These are phyloP conservation scores for Coelastrella sp. DNA, from an alignment of 139 green algal species.

Conservation along the genomic window DNA sequence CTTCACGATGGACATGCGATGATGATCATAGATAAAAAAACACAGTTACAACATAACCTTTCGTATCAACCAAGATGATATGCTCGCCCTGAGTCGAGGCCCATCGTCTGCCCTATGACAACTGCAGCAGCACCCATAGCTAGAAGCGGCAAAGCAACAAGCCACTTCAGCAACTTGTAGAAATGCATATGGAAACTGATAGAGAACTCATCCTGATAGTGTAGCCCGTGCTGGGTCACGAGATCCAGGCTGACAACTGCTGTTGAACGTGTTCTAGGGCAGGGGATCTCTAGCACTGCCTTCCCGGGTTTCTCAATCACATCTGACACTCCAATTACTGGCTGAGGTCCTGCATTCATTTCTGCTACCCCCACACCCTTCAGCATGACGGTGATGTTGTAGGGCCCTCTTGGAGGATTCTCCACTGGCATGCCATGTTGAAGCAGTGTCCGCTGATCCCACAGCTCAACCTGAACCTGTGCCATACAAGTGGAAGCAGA, in stretches of 20 bases:
- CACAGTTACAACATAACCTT: background rate
- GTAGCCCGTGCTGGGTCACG: slow-evolving; percentile 66
- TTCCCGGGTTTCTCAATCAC: slow-evolving; percentile 72
- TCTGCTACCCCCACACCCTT: slow-evolving; percentile 77
- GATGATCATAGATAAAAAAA: too few relatives aligned
- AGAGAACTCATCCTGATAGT: slow-evolving; percentile 87
- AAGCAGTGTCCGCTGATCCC: slow-evolving; percentile 57
- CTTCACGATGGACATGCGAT: too few relatives aligned
- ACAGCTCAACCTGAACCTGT: slow-evolving; percentile 58
- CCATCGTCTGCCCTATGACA: slow-evolving; percentile 12
- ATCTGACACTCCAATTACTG: slow-evolving; percentile 85
- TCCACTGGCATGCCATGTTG: slow-evolving; percentile 49
- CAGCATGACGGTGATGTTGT: slow-evolving; percentile 80
- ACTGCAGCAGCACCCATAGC: slow-evolving; percentile 52
- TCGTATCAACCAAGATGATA: slow-evolving; percentile 15
- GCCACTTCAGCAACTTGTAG: slow-evolving; percentile 83
- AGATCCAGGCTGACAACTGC: slow-evolving; percentile 84
- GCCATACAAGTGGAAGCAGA: background rate
- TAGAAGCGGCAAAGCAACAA: slow-evolving; percentile 63
- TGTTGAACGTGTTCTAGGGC: slow-evolving; percentile 76
- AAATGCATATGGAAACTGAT: slow-evolving; percentile 97
- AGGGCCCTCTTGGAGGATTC: slow-evolving; percentile 63
- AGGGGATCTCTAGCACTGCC: slow-evolving; percentile 75
- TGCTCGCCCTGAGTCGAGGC: background rate
- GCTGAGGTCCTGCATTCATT: slow-evolving; percentile 78